phyloP scores from a whole-genome alignment of 768 basidiomycete genomes.

The Cantharellus cinnabarinus region DNA sequence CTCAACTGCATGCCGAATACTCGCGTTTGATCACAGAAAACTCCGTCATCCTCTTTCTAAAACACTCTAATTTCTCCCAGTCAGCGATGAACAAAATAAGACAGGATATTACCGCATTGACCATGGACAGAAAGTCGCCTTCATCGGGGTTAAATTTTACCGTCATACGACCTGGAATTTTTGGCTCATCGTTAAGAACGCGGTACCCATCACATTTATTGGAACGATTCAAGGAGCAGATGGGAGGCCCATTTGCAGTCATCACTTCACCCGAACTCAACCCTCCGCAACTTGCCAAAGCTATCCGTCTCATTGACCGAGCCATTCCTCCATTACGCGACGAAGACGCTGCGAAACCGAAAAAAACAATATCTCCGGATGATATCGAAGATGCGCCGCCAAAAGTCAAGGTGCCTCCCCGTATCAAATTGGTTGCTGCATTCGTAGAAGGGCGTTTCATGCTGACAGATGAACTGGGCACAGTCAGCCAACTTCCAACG shows the following conservation, averaged over 20 bases:
- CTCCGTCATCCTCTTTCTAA: background rate
- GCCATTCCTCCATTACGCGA: background rate
- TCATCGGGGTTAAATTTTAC: background rate
- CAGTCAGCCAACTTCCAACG: conserved; percentile 55
- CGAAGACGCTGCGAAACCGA: background rate
- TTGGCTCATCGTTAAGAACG: background rate
- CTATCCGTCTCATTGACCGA: conserved; percentile 1
- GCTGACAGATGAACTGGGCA: conserved; percentile 33
- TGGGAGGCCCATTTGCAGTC: background rate
- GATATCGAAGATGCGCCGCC: background rate
- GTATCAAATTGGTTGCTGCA: conserved; percentile 30
- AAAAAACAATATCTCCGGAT: background rate
- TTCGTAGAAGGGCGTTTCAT: conserved; percentile 60
- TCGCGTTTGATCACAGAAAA: background rate
- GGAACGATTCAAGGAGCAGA: no score
- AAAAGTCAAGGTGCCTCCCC: background rate
- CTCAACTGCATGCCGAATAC: conserved; percentile 1
- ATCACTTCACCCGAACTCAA: background rate
- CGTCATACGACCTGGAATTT: background rate
- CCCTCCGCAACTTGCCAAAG: background rate
- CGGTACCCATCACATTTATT: background rate
- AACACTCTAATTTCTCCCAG: background rate
- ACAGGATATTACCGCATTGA: background rate
- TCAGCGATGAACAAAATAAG: background rate
- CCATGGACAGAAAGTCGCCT: background rate